Evolutionary conservation across 129 eudicot genomes (phyloP).

Genomic region (Helianthus annuus): DNA sequence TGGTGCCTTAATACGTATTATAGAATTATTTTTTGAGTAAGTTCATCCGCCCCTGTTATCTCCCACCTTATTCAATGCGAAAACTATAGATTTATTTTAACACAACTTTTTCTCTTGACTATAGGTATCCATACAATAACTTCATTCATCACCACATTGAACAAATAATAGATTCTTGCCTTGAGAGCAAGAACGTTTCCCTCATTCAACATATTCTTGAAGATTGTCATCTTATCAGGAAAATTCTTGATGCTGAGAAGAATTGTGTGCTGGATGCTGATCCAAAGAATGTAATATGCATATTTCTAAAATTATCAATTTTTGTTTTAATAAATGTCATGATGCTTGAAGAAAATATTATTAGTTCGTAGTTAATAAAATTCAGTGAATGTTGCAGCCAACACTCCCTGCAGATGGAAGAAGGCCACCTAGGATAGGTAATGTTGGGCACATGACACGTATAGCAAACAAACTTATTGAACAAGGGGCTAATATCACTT

Average conservation of each 20-base stretch:
- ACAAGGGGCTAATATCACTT: slow-evolving; percentile 58
- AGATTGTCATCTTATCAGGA: slow-evolving; percentile 79
- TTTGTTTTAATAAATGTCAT: background rate
- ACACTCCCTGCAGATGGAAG: slow-evolving; percentile 73
- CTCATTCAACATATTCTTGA: slow-evolving; percentile 72
- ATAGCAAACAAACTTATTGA: slow-evolving; percentile 88
- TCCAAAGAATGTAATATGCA: slow-evolving; percentile 53
- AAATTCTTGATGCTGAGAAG: slow-evolving; percentile 81
- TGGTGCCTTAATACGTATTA: slow-evolving; percentile 72
- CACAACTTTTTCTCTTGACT: slow-evolving; percentile 17
- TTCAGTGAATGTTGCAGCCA: slow-evolving; percentile 61
- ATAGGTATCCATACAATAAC: slow-evolving; percentile 93
- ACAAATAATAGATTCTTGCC: slow-evolving; percentile 65
- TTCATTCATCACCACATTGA: slow-evolving; percentile 93
- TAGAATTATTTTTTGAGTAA: slow-evolving; percentile 86
- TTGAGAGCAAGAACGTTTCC: slow-evolving; percentile 69
- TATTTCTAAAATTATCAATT: slow-evolving; percentile 1
- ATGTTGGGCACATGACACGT: slow-evolving; percentile 86
- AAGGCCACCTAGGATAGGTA: slow-evolving; percentile 79
- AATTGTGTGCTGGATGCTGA: slow-evolving; percentile 46
- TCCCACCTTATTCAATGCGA: background rate
- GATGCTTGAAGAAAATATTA: slow-evolving; percentile 10
- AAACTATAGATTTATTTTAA: background rate
- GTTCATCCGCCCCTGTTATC: slow-evolving; percentile 21
- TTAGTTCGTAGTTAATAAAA: slow-evolving; percentile 11